Percentiles rank a stretch among this genome's conserved stretches.
phyloP scores from a whole-genome alignment of 331 rosid species.

The Telfairia occidentalis region DNA sequence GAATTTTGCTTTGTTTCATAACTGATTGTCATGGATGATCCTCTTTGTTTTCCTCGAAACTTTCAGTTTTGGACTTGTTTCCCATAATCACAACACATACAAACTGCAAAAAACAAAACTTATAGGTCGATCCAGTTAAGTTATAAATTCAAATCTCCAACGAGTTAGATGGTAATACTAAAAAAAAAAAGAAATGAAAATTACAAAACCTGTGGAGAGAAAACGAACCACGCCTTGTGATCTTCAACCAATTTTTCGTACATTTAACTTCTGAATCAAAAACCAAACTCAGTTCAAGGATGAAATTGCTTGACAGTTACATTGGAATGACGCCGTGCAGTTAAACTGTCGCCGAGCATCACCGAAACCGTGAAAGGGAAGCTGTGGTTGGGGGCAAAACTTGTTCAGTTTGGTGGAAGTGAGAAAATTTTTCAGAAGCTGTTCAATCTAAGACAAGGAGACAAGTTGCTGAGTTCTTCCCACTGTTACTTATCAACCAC shows the following conservation, averaged over 20 bases:
- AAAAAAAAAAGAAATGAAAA: too few relatives aligned
- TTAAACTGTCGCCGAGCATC: constrained; percentile 26
- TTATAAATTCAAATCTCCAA: too few relatives aligned
- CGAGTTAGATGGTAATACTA: too few relatives aligned
- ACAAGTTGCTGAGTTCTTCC: constrained; percentile 44
- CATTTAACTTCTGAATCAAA: not conserved
- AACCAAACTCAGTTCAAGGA: not conserved
- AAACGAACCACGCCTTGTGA: too few relatives aligned
- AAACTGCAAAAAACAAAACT: not conserved
- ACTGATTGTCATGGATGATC: not conserved
- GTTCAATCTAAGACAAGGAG: constrained; percentile 40
- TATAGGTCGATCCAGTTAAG: not conserved
- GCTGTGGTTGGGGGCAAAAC: constrained; percentile 50
- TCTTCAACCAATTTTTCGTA: too few relatives aligned
- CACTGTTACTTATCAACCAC: constrained; percentile 60
- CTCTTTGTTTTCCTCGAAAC: not conserved
- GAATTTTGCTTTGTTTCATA: not conserved
- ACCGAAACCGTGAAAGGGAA: constrained; percentile 49
- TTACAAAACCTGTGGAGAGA: too few relatives aligned
- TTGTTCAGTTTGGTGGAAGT: constrained; percentile 51
- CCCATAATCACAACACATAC: not conserved
- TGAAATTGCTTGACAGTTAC: constrained; percentile 20
- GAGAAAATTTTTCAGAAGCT: constrained; percentile 35
- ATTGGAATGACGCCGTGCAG: constrained; percentile 13
- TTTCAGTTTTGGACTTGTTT: not conserved